These are phyloP conservation scores for Nigrograna mackinnonii DNA, from an alignment of 2,329 filamentous ascomycete genomes.

Conservation along the genomic window DNA sequence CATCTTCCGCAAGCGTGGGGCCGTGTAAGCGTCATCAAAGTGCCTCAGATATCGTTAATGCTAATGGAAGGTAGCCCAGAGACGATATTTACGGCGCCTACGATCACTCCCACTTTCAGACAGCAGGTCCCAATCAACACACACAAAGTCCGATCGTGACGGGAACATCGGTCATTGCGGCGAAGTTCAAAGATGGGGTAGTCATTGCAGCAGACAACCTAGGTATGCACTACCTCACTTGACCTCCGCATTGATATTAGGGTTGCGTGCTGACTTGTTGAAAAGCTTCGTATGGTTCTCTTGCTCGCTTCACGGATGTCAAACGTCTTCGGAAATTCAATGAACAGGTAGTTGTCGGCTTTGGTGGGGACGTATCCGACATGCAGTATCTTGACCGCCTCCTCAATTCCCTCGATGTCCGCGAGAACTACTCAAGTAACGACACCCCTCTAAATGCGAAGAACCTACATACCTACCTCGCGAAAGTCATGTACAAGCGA, in stretches of 20 bases:
- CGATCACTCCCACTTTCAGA: constrained; percentile 81
- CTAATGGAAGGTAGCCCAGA: constrained; percentile 69
- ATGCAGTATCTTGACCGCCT: constrained; percentile 98
- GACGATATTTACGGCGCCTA: constrained; percentile 97
- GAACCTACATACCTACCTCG: constrained; percentile 95
- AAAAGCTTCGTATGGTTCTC: constrained; percentile 92
- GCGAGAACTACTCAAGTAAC: constrained; percentile 76
- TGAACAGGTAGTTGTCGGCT: constrained; percentile 81
- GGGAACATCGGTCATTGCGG: constrained; percentile 89
- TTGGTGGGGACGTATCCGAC: constrained; percentile 96
- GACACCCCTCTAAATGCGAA: constrained; percentile 73
- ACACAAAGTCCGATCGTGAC: constrained; percentile 94
- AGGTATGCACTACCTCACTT: too few relatives aligned
- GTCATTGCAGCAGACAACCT: constrained; percentile 97
- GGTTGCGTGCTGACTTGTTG: too few relatives aligned
- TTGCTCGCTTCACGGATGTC: constrained; percentile 92
- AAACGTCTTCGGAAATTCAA: constrained; percentile 93
- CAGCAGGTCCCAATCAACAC: constrained; percentile 70
- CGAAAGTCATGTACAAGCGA: constrained; percentile 94
- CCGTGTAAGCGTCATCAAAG: constrained; percentile 54
- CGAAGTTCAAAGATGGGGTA: constrained; percentile 96
- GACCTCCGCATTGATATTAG: too few relatives aligned
- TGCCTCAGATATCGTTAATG: constrained; percentile 15
- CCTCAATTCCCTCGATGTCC: constrained; percentile 81
- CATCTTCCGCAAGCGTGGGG: constrained; percentile 69